phyloP scores from a whole-genome alignment of 345 rosid genomes.

The Linum trigynum region DNA sequence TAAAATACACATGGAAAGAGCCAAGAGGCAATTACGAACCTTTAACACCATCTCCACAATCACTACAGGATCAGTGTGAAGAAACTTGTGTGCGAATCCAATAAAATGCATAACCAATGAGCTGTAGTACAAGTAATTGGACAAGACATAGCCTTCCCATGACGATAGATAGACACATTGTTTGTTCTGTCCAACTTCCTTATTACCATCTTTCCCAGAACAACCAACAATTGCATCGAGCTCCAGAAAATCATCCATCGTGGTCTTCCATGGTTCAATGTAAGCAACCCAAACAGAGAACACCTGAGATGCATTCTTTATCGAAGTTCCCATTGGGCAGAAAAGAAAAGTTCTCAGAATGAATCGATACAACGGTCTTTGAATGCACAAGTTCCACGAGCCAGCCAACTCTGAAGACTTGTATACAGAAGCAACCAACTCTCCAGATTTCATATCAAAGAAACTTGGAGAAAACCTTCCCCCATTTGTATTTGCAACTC shows the following conservation, averaged over 20 bases:
- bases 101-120: slow-evolving; percentile 88
- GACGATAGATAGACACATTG: slow-evolving; percentile 40
- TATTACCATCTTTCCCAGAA: slow-evolving; percentile 28
- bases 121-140: slow-evolving; percentile 79
- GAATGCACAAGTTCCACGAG: slow-evolving; percentile 61
- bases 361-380: slow-evolving; percentile 74
- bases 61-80: slow-evolving; percentile 68
- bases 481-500: slow-evolving; percentile 37
- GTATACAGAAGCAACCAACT: slow-evolving; percentile 22
- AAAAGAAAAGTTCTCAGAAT: slow-evolving; percentile 73
- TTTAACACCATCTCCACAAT: slow-evolving; percentile 77
- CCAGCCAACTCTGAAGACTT: slow-evolving; percentile 27
- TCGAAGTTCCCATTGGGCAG: slow-evolving; percentile 58
- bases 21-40: slow-evolving; percentile 37
- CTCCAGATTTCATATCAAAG: slow-evolving; percentile 29
- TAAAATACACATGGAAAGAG: slow-evolving; percentile 3
- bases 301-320: slow-evolving; percentile 77
- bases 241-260: slow-evolving; percentile 52
- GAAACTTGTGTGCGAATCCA: slow-evolving; percentile 94
- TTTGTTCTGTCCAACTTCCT: slow-evolving; percentile 25
- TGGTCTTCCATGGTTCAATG: slow-evolving; percentile 70
- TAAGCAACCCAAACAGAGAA: slow-evolving; percentile 70
- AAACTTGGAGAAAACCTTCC: slow-evolving; percentile 32
- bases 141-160: slow-evolving; percentile 72
- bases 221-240: slow-evolving; percentile 45